Percentiles rank a stretch among this genome's conserved stretches.
phyloP scores from a whole-genome alignment of 345 rosid species.

The Populus alba region DNA sequence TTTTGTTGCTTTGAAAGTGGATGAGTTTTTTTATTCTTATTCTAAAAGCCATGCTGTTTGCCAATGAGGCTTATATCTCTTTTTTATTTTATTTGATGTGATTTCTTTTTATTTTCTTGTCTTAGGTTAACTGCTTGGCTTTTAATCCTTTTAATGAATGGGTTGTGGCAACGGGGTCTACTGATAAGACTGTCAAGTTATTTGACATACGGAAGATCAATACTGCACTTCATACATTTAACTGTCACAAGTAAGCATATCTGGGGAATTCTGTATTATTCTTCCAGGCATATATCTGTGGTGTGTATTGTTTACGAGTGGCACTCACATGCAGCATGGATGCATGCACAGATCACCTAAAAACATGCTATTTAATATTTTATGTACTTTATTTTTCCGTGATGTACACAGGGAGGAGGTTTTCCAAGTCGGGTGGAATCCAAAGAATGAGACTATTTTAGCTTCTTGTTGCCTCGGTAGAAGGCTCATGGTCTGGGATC shows the following conservation, averaged over 20 bases:
- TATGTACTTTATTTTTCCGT: slow-evolving; percentile 3
- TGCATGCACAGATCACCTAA: not conserved
- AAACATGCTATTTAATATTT: not conserved
- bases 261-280: not conserved
- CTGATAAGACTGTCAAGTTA: slow-evolving; percentile 94
- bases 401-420: slow-evolving; percentile 81
- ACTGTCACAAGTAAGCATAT: slow-evolving; percentile 78
- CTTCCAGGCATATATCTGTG: not conserved
- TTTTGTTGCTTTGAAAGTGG: not conserved
- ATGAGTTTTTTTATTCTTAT: not conserved
- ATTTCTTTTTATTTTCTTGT: slow-evolving; percentile 7
- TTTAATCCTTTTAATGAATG: slow-evolving; percentile 98
- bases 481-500: slow-evolving; percentile 99
- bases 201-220: slow-evolving; percentile 89
- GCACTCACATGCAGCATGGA: not conserved
- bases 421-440: slow-evolving; percentile 98
- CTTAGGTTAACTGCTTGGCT: slow-evolving; percentile 92
- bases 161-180: slow-evolving; percentile 98
- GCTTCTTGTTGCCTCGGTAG: slow-evolving; percentile 99
- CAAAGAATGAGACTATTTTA: slow-evolving; percentile 92
- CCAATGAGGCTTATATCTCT: not conserved
- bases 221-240: slow-evolving; percentile 85
- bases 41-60: not conserved
- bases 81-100: not conserved
- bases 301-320: not conserved